Evolutionary conservation across 2,329 filamentous ascomycete genomes (phyloP).

Genomic region (Nothopassalora personata): DNA sequence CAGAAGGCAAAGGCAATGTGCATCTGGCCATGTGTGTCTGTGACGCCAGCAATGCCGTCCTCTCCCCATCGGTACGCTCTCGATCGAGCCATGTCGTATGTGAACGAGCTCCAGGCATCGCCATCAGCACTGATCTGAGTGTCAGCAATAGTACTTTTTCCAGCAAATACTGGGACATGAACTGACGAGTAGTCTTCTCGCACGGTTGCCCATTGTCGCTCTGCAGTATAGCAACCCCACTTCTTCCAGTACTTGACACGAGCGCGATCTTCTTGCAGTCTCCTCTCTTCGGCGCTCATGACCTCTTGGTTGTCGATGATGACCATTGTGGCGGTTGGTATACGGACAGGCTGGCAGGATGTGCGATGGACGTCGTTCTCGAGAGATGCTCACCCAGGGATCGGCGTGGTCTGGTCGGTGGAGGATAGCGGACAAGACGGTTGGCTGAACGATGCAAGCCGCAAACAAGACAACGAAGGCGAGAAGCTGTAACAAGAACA

Average conservation of each 20-base stretch:
- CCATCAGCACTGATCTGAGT: constrained; percentile 61
- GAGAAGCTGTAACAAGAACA: not conserved
- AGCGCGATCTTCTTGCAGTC: constrained; percentile 78
- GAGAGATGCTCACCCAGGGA: not conserved
- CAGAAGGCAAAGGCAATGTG: constrained; percentile 96
- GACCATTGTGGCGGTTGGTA: constrained; percentile 59
- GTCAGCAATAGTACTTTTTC: constrained; percentile 1
- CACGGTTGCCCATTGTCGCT: constrained; percentile 89
- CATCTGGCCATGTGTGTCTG: constrained; percentile 82
- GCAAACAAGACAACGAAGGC: not conserved
- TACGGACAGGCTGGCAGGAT: not conserved
- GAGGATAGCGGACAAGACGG: not conserved
- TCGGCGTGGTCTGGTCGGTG: not conserved
- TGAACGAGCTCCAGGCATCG: constrained; percentile 95
- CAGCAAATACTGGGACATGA: not conserved
- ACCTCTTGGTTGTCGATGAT: constrained; percentile 83
- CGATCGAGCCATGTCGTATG: constrained; percentile 84
- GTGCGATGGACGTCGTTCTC: not conserved
- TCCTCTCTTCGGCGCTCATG: constrained; percentile 83
- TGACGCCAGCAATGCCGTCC: constrained; percentile 93
- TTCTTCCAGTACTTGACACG: constrained; percentile 93
- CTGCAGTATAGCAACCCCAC: constrained; percentile 91
- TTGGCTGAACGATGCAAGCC: not conserved
- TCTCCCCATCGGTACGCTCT: constrained; percentile 93
- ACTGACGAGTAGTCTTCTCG: constrained; percentile 69